phyloP scores from a whole-genome alignment of 1,139 yeast genomes.

The Diutina ranongensis region DNA sequence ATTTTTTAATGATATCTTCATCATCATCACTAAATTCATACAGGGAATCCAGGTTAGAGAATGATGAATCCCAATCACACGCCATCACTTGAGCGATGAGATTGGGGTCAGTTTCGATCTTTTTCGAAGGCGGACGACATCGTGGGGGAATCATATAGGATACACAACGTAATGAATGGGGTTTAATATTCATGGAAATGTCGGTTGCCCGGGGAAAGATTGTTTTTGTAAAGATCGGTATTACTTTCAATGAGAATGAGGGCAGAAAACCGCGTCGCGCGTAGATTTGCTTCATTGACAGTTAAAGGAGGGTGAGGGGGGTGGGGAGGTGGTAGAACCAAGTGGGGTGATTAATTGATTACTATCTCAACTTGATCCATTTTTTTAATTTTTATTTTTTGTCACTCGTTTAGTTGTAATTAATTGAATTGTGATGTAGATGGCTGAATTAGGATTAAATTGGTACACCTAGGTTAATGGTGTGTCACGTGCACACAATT shows the following conservation, averaged over 20 bases:
- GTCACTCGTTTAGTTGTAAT: no score
- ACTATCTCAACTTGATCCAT: no score
- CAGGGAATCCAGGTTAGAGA: neutral
- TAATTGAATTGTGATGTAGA: no score
- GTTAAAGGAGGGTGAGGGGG: neutral
- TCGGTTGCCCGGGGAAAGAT: neutral
- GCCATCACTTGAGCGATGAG: neutral
- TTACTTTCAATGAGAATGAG: no score
- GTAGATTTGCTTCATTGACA: no score
- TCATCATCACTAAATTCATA: slow-evolving; percentile 1
- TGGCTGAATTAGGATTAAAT: no score
- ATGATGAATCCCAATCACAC: neutral
- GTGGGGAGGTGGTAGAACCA: neutral
- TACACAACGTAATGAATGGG: neutral
- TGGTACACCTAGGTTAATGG: no score
- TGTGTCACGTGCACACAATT: no score
- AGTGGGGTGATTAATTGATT: no score
- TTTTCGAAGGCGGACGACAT: neutral
- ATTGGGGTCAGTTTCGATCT: neutral
- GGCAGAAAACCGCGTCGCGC: neutral
- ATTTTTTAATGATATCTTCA: neutral
- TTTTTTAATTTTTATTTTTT: no score
- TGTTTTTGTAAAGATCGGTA: no score
- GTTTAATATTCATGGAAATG: neutral
- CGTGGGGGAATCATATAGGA: neutral